Conservation (phyloP, 331 rosid genomes). For the Malus hybrid region DNA sequence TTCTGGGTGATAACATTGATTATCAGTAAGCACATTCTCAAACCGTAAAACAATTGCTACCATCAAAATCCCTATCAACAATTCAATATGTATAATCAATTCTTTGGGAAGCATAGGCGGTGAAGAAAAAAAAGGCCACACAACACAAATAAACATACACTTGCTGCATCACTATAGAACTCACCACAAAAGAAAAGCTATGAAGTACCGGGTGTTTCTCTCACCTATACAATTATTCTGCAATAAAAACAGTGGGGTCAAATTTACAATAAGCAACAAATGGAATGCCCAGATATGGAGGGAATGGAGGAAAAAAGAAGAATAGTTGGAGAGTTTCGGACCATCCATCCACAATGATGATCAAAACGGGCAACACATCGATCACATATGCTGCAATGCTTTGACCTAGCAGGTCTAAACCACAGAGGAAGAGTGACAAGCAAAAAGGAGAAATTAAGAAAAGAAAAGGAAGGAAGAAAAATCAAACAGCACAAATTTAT, state of each 20-base stretch:
- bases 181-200: conserved; percentile 96
- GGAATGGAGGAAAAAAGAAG: background rate
- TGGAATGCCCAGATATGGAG: background rate
- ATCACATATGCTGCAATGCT: conserved; percentile 90
- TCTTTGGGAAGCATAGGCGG: background rate
- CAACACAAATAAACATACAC: background rate
- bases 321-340: conserved; percentile 18
- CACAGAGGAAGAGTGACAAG: conserved; percentile 4
- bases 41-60: background rate
- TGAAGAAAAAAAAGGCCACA: conserved; percentile 10
- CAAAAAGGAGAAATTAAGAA: background rate
- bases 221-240: conserved; percentile 99
- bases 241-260: conserved; percentile 16
- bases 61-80: background rate
- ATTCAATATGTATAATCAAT: background rate
- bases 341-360: conserved; percentile 99
- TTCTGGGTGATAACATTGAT: background rate
- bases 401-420: conserved; percentile 93
- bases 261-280: conserved; percentile 2
- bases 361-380: conserved; percentile 93
- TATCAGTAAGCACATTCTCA: background rate
- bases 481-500: background rate
- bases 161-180: conserved; percentile 26
- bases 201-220: conserved; percentile 67
- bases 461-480: background rate